Conservation (phyloP, 306 rosid species). For the Vigna reflexopilosa region DNA sequence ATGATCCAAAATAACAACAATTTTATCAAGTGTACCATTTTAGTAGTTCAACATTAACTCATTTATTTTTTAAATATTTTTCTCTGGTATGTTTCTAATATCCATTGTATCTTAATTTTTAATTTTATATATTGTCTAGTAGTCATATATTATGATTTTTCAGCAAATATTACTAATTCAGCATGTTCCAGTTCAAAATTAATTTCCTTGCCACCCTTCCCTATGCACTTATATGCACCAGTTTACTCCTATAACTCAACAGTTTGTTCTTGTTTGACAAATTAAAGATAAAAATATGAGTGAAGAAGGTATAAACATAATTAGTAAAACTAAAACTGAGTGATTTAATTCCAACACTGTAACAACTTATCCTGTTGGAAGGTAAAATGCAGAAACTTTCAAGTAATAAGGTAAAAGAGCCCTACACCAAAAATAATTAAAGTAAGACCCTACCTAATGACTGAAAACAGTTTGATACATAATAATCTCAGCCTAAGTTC, state of each 20-base stretch:
- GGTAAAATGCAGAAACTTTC: conserved; percentile 31
- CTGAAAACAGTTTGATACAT: conserved; percentile 19
- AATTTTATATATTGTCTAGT: background rate
- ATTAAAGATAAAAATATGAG: background rate
- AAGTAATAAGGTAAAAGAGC: conserved; percentile 26
- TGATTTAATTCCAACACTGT: conserved; percentile 36
- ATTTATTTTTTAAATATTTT: background rate
- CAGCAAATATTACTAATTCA: background rate
- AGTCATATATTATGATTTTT: background rate
- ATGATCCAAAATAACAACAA: too few species aligned
- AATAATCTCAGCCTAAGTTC: conserved; percentile 39
- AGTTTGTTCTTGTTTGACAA: background rate
- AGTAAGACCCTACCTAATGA: conserved; percentile 28
- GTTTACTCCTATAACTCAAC: background rate
- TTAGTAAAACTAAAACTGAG: background rate
- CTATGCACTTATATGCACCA: background rate
- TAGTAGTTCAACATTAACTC: too few species aligned
- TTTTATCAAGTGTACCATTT: too few species aligned
- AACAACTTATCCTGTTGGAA: conserved; percentile 30
- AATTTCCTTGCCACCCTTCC: background rate
- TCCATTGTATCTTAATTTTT: background rate
- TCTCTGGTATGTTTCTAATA: too few species aligned
- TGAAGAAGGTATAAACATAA: background rate
- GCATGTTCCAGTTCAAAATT: background rate
- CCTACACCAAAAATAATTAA: conserved; percentile 34